Evolutionary conservation across 176 grass and related monocot genomes (phyloP), one percentile per base, ranked within the genome.

Genomic region (Tuctoria greenei): DNA sequence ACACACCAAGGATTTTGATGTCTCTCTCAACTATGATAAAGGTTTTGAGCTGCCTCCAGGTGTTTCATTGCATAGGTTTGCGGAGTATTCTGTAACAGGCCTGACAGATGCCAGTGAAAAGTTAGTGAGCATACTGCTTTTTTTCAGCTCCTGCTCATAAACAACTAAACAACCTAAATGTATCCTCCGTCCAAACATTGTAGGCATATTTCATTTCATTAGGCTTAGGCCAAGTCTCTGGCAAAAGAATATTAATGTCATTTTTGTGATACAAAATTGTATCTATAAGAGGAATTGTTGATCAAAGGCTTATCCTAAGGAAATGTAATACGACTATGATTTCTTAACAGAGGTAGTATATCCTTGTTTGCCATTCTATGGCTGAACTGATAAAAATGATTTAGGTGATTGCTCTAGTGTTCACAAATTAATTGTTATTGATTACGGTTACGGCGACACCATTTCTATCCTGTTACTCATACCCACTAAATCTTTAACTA

Each of bases 1-100:
- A 84, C 85, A 99, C 72, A 79, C 87, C 52, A 99, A 87, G 74
- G 96, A 99, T 80, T 95, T 99, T 51, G 96, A 90, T 84, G 82
- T 88, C 61, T 92, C 89, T 73, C 83, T 99, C 23, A 95, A 83
- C 82, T 99, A 99, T 68, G 91, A 97, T 38, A 71, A 84, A 87
- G 66, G 66, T 63, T 69, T 73, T 49, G 91, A 90, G 65, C 69
- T 99, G 43, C 92, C 96, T 70, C 96, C 89, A 66, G 96, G 92
- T 66, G 85, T 90, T 88, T 74, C 89, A 74, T 88, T 83, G 18
- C 63, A 88, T 73, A 92, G 78, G 58, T 88, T 95, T 88, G 87
- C 85, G 1, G 79, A 88, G 43, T 99, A 99, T 82, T 92, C 89
- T 12, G 61, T 92, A 74, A 85, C 85, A 79, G 96, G 87, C 83